Evolutionary conservation across 2,329 filamentous ascomycete species (phyloP).

Genomic region (Curvularia spicifera): DNA sequence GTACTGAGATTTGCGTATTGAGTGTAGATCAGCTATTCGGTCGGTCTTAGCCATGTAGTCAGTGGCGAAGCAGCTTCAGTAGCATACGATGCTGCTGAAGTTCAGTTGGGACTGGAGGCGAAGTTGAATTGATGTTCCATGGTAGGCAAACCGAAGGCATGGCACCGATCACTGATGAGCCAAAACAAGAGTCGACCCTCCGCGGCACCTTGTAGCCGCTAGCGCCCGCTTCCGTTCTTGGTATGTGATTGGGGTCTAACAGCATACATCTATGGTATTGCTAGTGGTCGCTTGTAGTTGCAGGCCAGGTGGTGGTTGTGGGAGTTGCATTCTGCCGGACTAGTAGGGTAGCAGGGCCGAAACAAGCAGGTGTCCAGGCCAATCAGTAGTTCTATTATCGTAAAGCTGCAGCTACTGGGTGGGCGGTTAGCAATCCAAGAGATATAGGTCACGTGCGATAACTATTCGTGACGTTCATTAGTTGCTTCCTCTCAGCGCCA

Average conservation of each 20-base stretch:
- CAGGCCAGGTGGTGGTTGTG: neutral
- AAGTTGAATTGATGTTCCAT: constrained; percentile 2
- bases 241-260: neutral
- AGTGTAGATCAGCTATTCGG: neutral
- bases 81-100: constrained; percentile 3
- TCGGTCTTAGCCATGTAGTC: neutral
- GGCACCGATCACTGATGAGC: neutral
- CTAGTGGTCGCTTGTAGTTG: neutral
- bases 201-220: no score
- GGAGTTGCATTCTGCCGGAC: neutral
- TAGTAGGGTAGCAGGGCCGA: neutral
- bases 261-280: no score
- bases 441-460: neutral
- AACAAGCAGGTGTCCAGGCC: neutral
- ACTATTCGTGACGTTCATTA: neutral
- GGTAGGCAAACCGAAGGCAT: neutral
- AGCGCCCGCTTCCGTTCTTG: neutral
- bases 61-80: constrained; percentile 1
- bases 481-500: neutral
- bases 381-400: neutral
- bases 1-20: constrained; percentile 1
- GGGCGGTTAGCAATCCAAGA: neutral
- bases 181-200: neutral
- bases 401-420: neutral
- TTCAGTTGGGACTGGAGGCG: constrained; percentile 1